Base-by-base conservation (phyloP, 139 green algal species). In the Volvox africanus region DNA sequence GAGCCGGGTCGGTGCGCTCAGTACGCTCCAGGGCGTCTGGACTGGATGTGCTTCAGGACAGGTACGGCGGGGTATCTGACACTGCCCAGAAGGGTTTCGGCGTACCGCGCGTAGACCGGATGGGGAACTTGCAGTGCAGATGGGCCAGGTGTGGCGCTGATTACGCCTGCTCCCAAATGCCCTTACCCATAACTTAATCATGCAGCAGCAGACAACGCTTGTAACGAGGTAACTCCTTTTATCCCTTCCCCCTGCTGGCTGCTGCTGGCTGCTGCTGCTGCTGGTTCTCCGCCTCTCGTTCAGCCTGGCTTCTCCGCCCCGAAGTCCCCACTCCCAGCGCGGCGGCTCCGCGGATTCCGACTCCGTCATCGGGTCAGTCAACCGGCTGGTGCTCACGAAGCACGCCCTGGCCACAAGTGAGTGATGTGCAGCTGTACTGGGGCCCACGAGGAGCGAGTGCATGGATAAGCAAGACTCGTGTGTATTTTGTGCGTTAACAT, bases 321-420 rank as follows among this genome's bases (percentile, higher is more conserved):
- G 83, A 67, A 80, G 65, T 17, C 83, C 83, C 3, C 35, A 19
- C 67, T 28, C 30, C 21, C 82, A 55, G n/a, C 81, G 82, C 33
- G 62, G 62, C 62, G 62, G 61, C 19, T 88, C 82, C n/a, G 62
- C 82, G 9, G 35, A 11, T 36, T 33, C 37, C 3, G 13, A 18
- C 24, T 67, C 37, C 11, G 83, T 89, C 67, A 89, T 89, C 36
- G 83, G 83, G 32, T 76, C 62, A 18, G 67, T 89, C 22, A 89
- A 78, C 36, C 83, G 83, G 1, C 65, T 89, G 67, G 67, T 89
- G 35, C 71, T 89, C 32, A 89, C 83, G 2, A 89, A 89, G 36
- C 83, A 89, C 11, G 67, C 50, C 24, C 67, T 80, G 36, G 83
- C 35, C 67, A 89, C 83, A 2, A 50, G 83, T 89, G 82, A 79